phyloP scores from a whole-genome alignment of 331 rosid genomes.

The Phaseolus coccineus region DNA sequence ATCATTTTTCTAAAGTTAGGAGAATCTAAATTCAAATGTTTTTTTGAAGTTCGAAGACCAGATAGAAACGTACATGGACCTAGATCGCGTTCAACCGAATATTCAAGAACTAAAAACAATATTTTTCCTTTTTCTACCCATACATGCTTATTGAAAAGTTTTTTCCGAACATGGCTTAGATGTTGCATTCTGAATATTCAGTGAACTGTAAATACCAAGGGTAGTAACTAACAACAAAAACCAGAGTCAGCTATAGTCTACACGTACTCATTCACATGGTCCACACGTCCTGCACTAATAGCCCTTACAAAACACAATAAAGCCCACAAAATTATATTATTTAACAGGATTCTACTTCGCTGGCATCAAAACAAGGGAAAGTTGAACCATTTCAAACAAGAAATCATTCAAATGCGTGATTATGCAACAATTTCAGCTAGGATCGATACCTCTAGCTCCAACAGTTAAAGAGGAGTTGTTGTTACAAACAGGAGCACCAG shows the following conservation, averaged over 20 bases:
- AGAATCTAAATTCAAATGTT: not conserved
- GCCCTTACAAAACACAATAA: not conserved
- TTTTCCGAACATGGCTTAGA: not conserved
- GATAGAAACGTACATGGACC: not conserved
- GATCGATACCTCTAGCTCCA: slow-evolving; percentile 73
- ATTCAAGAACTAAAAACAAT: not conserved
- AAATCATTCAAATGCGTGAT: not conserved
- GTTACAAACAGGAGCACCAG: slow-evolving; percentile 98
- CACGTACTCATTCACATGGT: not conserved
- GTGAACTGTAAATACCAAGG: not conserved
- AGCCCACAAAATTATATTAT: not conserved
- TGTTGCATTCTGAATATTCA: slow-evolving; percentile 24
- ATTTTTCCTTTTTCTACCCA: no score
- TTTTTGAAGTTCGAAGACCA: no score
- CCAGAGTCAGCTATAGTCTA: not conserved
- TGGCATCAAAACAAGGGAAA: not conserved
- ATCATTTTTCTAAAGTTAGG: not conserved
- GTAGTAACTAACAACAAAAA: not conserved
- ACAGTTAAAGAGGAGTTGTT: slow-evolving; percentile 76
- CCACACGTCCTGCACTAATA: not conserved
- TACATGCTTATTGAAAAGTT: not conserved
- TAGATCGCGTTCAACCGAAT: not conserved
- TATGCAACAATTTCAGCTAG: not conserved
- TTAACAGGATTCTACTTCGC: not conserved
- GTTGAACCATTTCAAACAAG: not conserved